Evolutionary conservation across 495 filamentous ascomycete genomes (phyloP).

Genomic region (Eremomyces bilateralis): DNA sequence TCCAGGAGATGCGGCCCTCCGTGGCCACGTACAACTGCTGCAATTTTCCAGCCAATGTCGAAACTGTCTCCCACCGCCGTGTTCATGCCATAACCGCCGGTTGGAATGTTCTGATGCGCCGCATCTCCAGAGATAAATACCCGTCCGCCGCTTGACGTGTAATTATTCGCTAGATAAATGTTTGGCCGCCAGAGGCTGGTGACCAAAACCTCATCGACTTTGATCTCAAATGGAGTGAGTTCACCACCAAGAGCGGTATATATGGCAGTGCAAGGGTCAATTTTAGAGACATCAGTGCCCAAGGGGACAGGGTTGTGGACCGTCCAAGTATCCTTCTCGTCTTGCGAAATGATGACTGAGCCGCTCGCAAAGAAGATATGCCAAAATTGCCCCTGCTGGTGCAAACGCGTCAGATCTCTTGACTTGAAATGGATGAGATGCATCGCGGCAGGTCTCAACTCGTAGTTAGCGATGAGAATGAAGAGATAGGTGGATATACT

Average conservation of each 20-base stretch:
- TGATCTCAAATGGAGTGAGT: conserved; percentile 5
- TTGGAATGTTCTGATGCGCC: not conserved
- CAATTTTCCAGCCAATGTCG: not conserved
- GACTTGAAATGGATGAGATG: conserved; percentile 19
- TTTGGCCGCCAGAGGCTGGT: conserved; percentile 11
- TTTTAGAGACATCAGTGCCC: conserved; percentile 1
- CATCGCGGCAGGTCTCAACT: conserved; percentile 8
- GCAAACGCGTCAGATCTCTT: conserved; percentile 9
- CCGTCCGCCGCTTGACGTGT: not conserved
- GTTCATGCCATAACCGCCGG: not conserved
- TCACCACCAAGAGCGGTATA: conserved; percentile 13
- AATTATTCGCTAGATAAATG: conserved; percentile 8
- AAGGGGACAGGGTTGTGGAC: conserved; percentile 9
- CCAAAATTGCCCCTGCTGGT: conserved; percentile 14
- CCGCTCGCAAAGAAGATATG: conserved; percentile 11
- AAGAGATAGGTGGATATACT: conserved; percentile 1
- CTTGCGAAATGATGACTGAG: conserved; percentile 14
- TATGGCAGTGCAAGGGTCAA: conserved; percentile 11
- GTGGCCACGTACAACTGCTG: not conserved
- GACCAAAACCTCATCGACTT: conserved; percentile 18
- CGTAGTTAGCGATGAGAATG: no score
- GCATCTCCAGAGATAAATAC: not conserved
- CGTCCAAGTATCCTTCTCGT: conserved; percentile 18
- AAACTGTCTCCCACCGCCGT: not conserved
- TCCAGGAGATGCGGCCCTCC: not conserved